phyloP scores from a whole-genome alignment of 2,329 filamentous ascomycete species.

The Trichoderma koningiopsis region DNA sequence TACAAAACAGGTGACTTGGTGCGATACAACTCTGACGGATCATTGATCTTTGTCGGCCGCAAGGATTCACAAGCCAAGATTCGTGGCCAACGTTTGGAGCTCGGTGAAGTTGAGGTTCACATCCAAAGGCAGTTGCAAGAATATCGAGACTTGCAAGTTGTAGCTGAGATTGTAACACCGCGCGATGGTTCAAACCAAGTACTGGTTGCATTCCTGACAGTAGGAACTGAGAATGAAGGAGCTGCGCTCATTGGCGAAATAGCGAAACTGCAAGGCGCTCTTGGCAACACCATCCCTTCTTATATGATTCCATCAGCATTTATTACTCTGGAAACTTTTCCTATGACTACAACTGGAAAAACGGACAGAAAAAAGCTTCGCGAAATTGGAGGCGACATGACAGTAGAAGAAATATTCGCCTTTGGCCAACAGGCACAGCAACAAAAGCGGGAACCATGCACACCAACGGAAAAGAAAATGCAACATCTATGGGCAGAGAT shows the following conservation, averaged over 20 bases:
- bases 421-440: not conserved
- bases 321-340: conserved; percentile 7
- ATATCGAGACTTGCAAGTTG: not conserved
- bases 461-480: not conserved
- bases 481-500: not conserved
- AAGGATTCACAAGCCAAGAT: conserved; percentile 62
- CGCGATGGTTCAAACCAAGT: not conserved
- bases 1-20: conserved; percentile 49
- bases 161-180: not conserved
- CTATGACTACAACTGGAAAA: conserved; percentile 1
- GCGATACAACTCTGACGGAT: conserved; percentile 44
- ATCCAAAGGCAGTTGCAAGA: conserved; percentile 27
- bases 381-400: not conserved
- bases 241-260: not conserved
- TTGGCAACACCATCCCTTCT: conserved; percentile 4
- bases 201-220: not conserved
- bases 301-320: conserved; percentile 27
- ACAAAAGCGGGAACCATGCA: not conserved
- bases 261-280: not conserved
- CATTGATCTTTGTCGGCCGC: conserved; percentile 50
- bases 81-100: conserved; percentile 58
- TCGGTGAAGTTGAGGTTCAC: conserved; percentile 30
- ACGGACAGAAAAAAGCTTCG: not conserved
- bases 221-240: not conserved
- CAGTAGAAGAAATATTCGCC: not conserved